Conservation (phyloP, 1,139 yeast species). For the Nakaseomyces sp. region DNA sequence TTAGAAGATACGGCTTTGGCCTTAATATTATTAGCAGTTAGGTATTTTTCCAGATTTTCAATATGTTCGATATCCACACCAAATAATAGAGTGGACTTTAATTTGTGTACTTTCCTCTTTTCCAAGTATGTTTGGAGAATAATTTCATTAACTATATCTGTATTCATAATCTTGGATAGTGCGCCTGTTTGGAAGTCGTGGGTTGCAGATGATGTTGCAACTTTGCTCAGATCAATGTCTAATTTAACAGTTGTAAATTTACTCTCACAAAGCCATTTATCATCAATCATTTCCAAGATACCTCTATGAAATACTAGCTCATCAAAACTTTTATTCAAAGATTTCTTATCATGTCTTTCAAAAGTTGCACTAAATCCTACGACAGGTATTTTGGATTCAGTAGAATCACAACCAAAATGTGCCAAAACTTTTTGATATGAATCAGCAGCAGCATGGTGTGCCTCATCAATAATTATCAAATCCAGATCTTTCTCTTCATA, state of each 20-base stretch:
- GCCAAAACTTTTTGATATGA: slow-evolving; percentile 53
- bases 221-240: slow-evolving; percentile 32
- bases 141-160: slow-evolving; percentile 43
- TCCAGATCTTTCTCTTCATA: slow-evolving; percentile 50
- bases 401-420: slow-evolving; percentile 45
- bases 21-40: slow-evolving; percentile 52
- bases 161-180: slow-evolving; percentile 50
- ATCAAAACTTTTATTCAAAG: slow-evolving; percentile 56
- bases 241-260: slow-evolving; percentile 49
- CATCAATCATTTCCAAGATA: slow-evolving; percentile 57
- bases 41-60: slow-evolving; percentile 42
- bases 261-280: slow-evolving; percentile 64
- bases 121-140: slow-evolving; percentile 50
- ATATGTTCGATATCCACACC: slow-evolving; percentile 72
- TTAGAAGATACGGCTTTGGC: slow-evolving; percentile 70
- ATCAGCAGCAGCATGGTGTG: slow-evolving; percentile 81
- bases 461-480: slow-evolving; percentile 79
- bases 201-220: slow-evolving; percentile 31
- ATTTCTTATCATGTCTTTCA: slow-evolving; percentile 55
- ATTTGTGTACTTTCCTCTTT: slow-evolving; percentile 27
- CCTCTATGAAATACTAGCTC: slow-evolving; percentile 65
- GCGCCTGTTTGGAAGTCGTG: slow-evolving; percentile 47
- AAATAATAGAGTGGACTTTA: slow-evolving; percentile 64
- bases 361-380: slow-evolving; percentile 87
- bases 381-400: slow-evolving; percentile 43